Evolutionary conservation across 2,329 filamentous ascomycete genomes (phyloP), one percentile per base, ranked within the genome.

Genomic region (Corinectria fuckeliana): DNA sequence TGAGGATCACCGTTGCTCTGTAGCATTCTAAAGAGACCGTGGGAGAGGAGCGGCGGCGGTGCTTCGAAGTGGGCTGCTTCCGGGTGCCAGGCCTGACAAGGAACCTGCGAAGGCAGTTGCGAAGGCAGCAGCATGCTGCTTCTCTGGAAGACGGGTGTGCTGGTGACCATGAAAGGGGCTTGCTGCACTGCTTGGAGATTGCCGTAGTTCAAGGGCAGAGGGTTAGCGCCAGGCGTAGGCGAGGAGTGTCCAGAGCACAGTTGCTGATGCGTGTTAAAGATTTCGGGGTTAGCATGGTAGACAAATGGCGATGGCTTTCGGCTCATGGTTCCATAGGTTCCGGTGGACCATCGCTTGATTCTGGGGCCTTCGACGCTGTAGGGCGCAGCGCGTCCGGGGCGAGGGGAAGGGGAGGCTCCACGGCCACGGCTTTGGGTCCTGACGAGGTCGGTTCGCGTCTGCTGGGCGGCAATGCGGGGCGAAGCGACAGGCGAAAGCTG

Each of bases 311-410:
- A 82, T 23, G 83, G 81, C 28, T 87, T 81, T 56, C 84, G 79
- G 68, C 77, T 85, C 21, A 80, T 75, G 1, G 86, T 83, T 18
- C 83, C 87, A 60, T 89, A 91, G 3, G 88, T 91, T 13, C 89
- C 90, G 3, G 90, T 92, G 18, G 90, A 92, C 90, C 90, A 93
- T 65, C 90, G 82, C 80, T 92, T 92, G 72, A 82, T 87, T 62
- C 88, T 84, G 44, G 81, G 81, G 51, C 82, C 84, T 44, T 92
- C 89, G 50, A 91, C 81, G 50, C 80, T 88, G 76, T 92, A 92
- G 1, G 90, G 90, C 16, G 87, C 88, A 38, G 89, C 85, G 61
- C 90, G 85, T 54, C 82, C 87, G 28, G 86, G 87, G 42, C 89
- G 84, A 20, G 90, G 89, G 28, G 89, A 91, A 34, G 89, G 89